A percentile compares a stretch with the other conserved stretches of the same genome.
phyloP scores from a whole-genome alignment of 129 eudicot species.

The Kitagawia praeruptora region DNA sequence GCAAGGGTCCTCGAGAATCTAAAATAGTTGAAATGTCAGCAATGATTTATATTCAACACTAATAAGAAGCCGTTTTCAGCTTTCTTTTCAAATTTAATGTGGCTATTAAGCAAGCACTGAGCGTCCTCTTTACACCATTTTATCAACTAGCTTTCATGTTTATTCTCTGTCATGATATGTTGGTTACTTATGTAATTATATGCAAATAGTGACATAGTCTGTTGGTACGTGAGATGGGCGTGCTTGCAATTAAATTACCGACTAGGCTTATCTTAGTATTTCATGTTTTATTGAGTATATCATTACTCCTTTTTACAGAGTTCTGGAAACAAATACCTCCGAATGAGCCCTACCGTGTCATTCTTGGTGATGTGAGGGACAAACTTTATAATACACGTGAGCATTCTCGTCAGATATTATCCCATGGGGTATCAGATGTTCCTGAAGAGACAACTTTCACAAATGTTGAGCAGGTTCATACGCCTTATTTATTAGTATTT shows the following conservation, averaged over 20 bases:
- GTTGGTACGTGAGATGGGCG: neutral
- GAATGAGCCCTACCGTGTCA: conserved; percentile 71
- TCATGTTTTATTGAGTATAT: too few relatives aligned
- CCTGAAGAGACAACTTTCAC: conserved; percentile 50
- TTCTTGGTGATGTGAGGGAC: conserved; percentile 85
- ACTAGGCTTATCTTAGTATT: neutral
- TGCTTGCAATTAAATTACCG: neutral
- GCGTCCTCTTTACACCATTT: neutral
- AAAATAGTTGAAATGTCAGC: neutral
- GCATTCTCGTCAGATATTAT: conserved; percentile 56
- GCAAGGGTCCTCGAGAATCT: neutral
- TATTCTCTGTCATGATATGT: too few relatives aligned
- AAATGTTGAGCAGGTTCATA: conserved; percentile 46
- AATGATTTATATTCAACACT: neutral
- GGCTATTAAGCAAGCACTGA: neutral
- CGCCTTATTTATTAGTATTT: neutral
- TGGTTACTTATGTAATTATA: neutral
- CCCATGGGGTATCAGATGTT: conserved; percentile 45
- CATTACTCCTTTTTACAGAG: conserved; percentile 28
- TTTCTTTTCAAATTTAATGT: neutral
- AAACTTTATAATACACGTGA: conserved; percentile 69
- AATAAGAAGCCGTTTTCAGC: neutral
- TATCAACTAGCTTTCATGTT: too few relatives aligned
- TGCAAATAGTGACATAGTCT: neutral
- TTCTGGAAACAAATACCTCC: conserved; percentile 79